Conservation (phyloP, 139 green algal species). For the Coccomyxa sp. region DNA sequence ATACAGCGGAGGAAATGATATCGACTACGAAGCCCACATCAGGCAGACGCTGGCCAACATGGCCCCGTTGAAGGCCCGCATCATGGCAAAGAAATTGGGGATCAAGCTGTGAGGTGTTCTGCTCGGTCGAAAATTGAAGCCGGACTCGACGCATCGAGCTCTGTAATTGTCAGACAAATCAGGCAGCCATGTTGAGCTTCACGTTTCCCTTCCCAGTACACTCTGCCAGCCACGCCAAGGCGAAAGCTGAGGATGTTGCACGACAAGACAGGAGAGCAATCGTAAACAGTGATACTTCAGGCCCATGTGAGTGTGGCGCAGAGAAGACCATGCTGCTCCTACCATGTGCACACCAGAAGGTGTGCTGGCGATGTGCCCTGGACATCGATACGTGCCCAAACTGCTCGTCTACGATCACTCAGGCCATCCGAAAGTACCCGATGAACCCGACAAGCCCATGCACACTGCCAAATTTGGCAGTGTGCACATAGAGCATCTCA, state of each 20-base stretch:
- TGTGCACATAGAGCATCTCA: neutral
- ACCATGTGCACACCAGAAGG: neutral
- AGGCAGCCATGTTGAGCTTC: neutral
- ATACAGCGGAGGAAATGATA: neutral
- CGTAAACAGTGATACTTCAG: neutral
- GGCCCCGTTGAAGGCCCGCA: neutral
- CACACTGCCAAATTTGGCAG: neutral
- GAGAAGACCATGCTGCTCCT: neutral
- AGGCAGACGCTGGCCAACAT: neutral
- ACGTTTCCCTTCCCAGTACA: neutral
- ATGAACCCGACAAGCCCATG: neutral
- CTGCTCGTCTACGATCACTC: neutral
- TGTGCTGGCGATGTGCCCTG: neutral
- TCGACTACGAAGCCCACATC: neutral
- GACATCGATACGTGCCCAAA: neutral
- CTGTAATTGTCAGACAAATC: neutral
- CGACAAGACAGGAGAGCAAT: neutral
- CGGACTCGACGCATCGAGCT: neutral
- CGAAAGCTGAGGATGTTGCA: neutral
- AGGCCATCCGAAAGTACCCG: neutral
- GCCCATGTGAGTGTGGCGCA: neutral
- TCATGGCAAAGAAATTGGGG: conserved; percentile 1
- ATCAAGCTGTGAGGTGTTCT: neutral
- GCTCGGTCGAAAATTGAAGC: neutral
- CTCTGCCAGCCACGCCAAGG: neutral